Evolutionary conservation across 228 moss, liverwort and hornwort species (phyloP).

Genomic region (Sphagnum magellanicum): DNA sequence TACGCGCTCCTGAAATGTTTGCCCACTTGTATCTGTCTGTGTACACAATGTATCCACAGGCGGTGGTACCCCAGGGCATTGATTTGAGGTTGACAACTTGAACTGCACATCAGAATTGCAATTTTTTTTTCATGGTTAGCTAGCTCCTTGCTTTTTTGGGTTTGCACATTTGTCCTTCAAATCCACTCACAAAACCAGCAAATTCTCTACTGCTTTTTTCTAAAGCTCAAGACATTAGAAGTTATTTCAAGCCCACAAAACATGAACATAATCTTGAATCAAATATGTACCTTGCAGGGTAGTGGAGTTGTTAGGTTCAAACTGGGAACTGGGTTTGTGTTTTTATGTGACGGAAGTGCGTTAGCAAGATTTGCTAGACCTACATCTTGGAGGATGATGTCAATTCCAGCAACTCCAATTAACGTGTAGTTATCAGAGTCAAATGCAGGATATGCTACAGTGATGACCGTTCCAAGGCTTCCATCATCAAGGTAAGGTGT

Average conservation of each 20-base stretch:
- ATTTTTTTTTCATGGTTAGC: too few relatives aligned
- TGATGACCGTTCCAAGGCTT: slow-evolving; percentile 20
- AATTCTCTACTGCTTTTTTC: too few relatives aligned
- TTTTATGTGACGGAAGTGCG: slow-evolving; percentile 9
- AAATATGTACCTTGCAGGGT: slow-evolving; percentile 22
- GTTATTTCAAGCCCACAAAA: too few relatives aligned
- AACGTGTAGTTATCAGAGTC: slow-evolving; percentile 34
- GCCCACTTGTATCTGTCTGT: slow-evolving; percentile 15
- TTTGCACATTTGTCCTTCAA: too few relatives aligned
- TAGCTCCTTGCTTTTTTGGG: too few relatives aligned
- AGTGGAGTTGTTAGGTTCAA: slow-evolving; percentile 8
- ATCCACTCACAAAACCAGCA: too few relatives aligned
- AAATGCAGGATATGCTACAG: slow-evolving; percentile 35
- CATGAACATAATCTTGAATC: not conserved
- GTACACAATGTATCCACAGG: slow-evolving; percentile 14
- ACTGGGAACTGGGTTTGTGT: slow-evolving; percentile 6
- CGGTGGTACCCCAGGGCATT: slow-evolving; percentile 4
- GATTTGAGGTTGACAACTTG: slow-evolving; percentile 17
- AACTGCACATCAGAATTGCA: slow-evolving; percentile 11
- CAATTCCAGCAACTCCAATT: slow-evolving; percentile 32
- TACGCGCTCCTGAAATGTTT: slow-evolving; percentile 12
- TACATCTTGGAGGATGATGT: slow-evolving; percentile 24
- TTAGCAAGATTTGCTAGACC: slow-evolving; percentile 2
- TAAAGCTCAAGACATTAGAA: too few relatives aligned
- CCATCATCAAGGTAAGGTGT: slow-evolving; percentile 20